A percentile compares a stretch with the other conserved stretches of the same genome.
phyloP scores from a whole-genome alignment of 2,329 filamentous ascomycete genomes.

The Orbilia blumenaviensis region DNA sequence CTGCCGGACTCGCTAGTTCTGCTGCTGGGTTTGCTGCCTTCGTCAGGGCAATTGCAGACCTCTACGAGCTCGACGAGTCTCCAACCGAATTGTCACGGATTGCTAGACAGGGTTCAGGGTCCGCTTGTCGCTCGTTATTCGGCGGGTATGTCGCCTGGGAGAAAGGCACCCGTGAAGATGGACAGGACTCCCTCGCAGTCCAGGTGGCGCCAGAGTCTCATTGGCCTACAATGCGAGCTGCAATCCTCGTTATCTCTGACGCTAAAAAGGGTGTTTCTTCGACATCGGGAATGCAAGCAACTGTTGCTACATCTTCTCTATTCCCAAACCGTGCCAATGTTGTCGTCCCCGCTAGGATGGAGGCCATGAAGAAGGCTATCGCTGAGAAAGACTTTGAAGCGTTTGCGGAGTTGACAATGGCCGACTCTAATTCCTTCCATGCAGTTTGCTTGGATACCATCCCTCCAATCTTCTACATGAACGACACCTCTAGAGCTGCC shows the following conservation, averaged over 20 bases:
- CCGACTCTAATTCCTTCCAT: conserved; percentile 96
- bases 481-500: conserved; percentile 87
- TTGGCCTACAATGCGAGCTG: conserved; percentile 93
- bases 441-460: conserved; percentile 93
- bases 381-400: conserved; percentile 78
- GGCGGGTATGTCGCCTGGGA: conserved; percentile 97
- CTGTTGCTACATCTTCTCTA: conserved; percentile 87
- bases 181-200: conserved; percentile 85
- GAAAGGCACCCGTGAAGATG: conserved; percentile 76
- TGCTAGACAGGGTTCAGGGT: conserved; percentile 91
- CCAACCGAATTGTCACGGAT: conserved; percentile 86
- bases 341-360: conserved; percentile 85
- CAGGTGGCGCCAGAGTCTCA: conserved; percentile 87
- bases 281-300: conserved; percentile 96
- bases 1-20: conserved; percentile 82
- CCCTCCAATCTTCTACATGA: conserved; percentile 98
- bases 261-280: conserved; percentile 96
- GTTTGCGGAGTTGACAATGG: conserved; percentile 93
- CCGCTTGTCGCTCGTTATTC: conserved; percentile 90
- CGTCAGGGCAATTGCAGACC: conserved; percentile 85
- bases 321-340: conserved; percentile 78
- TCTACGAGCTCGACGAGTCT: conserved; percentile 84
- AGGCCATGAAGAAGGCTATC: conserved; percentile 83
- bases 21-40: conserved; percentile 75
- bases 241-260: conserved; percentile 89